Conservation (phyloP, 2,329 filamentous ascomycete genomes). For the Phaeosphaeria sp. region DNA sequence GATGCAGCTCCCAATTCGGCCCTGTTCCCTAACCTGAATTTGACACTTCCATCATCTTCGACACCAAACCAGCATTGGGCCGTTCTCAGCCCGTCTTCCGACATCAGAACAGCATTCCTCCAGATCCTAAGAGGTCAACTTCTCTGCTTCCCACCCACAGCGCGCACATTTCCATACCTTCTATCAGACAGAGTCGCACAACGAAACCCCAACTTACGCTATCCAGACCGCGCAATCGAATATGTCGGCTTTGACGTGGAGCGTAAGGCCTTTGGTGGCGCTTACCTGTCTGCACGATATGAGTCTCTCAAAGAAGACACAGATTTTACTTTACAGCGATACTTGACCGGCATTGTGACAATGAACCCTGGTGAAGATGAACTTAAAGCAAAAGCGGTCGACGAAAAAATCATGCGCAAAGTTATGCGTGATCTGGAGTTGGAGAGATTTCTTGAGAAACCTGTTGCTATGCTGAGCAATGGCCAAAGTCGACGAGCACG, state of each 20-base stretch:
- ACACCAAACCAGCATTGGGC: conserved; percentile 73
- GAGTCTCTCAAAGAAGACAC: conserved; percentile 86
- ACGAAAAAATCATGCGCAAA: conserved; percentile 58
- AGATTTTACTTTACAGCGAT: conserved; percentile 84
- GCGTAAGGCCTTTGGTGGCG: conserved; percentile 63
- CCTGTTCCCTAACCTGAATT: conserved; percentile 74
- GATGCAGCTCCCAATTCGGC: conserved; percentile 66
- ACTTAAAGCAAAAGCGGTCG: conserved; percentile 54
- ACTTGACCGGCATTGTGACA: conserved; percentile 80
- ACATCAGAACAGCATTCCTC: conserved; percentile 82
- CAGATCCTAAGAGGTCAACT: conserved; percentile 78
- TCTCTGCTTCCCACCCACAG: conserved; percentile 75
- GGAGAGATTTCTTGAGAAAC: conserved; percentile 73
- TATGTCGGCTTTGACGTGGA: conserved; percentile 92
- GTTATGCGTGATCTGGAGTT: conserved; percentile 76
- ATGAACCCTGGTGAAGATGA: conserved; percentile 72
- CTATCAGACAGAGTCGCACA: conserved; percentile 65
- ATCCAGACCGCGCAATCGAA: conserved; percentile 72
- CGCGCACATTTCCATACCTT: conserved; percentile 80
- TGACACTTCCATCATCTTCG: conserved; percentile 69
- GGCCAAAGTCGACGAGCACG: conserved; percentile 87
- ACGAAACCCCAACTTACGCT: conserved; percentile 60
- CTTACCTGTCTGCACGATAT: conserved; percentile 88
- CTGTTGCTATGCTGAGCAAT: conserved; percentile 89
- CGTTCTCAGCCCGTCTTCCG: conserved; percentile 78